A percentile compares a stretch with the other conserved stretches of the same genome.
Conservation (phyloP, 306 rosid species). For the Casuarina glauca region DNA sequence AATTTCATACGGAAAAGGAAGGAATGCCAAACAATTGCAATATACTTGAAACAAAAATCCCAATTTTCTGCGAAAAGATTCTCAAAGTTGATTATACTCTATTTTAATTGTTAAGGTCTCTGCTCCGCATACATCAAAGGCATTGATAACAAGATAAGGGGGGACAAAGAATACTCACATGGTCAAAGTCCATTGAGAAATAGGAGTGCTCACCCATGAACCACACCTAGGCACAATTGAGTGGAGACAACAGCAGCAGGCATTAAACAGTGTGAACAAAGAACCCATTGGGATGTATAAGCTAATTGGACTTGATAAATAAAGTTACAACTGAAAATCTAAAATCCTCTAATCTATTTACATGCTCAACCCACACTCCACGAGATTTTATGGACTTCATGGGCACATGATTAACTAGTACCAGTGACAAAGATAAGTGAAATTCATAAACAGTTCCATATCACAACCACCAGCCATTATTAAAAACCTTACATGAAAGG, state of each 20-base stretch:
- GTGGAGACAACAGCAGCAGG: slow-evolving; percentile 19
- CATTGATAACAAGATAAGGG: slow-evolving; percentile 12
- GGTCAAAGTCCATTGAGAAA: slow-evolving; percentile 81
- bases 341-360: neutral
- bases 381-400: too few species aligned
- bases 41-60: slow-evolving; percentile 5
- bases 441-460: neutral
- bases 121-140: slow-evolving; percentile 25
- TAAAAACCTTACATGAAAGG: too few species aligned
- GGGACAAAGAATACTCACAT: slow-evolving; percentile 53
- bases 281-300: neutral
- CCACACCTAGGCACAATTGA: slow-evolving; percentile 52
- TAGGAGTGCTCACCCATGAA: slow-evolving; percentile 98
- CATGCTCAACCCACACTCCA: too few species aligned
- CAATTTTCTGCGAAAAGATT: slow-evolving; percentile 22
- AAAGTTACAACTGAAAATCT: neutral
- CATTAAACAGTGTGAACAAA: slow-evolving; percentile 22
- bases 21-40: slow-evolving; percentile 14
- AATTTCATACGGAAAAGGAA: slow-evolving; percentile 22
- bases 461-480: neutral
- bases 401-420: too few species aligned
- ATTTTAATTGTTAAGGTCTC: slow-evolving; percentile 14
- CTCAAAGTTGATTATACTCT: slow-evolving; percentile 5
- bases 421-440: neutral
- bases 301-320: slow-evolving; percentile 18